Evolutionary conservation across 352 stramenopile genomes (phyloP).

Genomic region (Phytophthora fragariae): DNA sequence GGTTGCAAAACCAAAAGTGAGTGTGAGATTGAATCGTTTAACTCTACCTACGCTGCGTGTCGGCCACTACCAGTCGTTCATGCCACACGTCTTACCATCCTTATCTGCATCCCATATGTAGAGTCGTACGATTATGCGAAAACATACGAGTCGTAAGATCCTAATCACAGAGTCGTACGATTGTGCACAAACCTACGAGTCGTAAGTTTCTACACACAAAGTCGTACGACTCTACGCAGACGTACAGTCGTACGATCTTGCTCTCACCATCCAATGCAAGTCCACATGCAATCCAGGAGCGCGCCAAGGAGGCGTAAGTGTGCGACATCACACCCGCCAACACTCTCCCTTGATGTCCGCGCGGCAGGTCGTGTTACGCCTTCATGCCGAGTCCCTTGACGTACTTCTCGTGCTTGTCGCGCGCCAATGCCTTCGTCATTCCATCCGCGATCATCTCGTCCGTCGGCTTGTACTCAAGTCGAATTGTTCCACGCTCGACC

Average conservation of each 20-base stretch:
- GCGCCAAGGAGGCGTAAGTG: background rate
- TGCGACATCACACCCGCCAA: constrained; percentile 1
- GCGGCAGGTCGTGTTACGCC: too few species aligned
- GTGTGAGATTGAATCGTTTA: background rate
- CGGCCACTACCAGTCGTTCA: background rate
- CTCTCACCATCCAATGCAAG: background rate
- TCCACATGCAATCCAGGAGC: background rate
- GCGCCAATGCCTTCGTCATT: background rate
- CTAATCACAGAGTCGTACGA: background rate
- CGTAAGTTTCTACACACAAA: background rate
- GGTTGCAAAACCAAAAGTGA: constrained; percentile 2
- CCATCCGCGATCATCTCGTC: background rate
- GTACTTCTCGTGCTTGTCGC: background rate
- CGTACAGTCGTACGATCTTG: background rate
- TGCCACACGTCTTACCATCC: background rate
- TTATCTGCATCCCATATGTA: background rate
- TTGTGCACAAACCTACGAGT: background rate
- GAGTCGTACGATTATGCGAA: background rate
- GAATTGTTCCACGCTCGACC: background rate
- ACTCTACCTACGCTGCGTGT: background rate
- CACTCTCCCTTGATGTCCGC: background rate
- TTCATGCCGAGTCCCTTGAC: too few species aligned
- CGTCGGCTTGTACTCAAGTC: background rate
- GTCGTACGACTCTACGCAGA: background rate
- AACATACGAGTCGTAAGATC: background rate